Conservation (phyloP, 306 rosid genomes). For the Neltuma alba region DNA sequence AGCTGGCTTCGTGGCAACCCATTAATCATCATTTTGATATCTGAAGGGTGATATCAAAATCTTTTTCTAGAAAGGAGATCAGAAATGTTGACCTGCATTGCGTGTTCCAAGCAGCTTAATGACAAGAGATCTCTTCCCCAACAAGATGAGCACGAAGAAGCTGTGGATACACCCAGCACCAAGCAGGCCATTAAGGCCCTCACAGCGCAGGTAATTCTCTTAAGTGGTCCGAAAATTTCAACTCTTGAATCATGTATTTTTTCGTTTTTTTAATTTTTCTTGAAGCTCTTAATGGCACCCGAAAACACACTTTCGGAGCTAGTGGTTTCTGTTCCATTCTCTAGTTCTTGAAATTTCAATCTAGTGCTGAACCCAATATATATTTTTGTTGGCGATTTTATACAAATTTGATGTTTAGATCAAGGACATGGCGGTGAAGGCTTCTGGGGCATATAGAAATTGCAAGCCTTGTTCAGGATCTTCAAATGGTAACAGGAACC, state of each 20-base stretch:
- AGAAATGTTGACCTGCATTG: conserved; percentile 89
- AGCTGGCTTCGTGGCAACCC: conserved; percentile 18
- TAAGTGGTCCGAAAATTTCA: neutral
- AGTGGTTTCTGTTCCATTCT: neutral
- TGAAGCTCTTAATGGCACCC: neutral
- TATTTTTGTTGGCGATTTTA: neutral
- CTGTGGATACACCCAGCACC: conserved; percentile 72
- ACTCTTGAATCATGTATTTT: neutral
- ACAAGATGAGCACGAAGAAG: conserved; percentile 70
- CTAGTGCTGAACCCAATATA: neutral
- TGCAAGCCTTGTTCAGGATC: conserved; percentile 95
- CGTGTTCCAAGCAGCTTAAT: conserved; percentile 88
- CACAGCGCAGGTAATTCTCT: conserved; percentile 76
- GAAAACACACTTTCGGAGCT: neutral
- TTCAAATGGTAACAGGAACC: conserved; percentile 51
- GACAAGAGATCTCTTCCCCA: conserved; percentile 85
- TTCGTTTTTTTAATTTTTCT: neutral
- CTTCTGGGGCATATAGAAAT: conserved; percentile 90
- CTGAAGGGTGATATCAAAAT: conserved; percentile 32
- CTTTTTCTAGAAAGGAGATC: conserved; percentile 27
- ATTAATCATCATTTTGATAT: conserved; percentile 22
- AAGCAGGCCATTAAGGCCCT: conserved; percentile 90
- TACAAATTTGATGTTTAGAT: conserved; percentile 50
- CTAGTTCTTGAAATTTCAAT: neutral
- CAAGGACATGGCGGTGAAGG: conserved; percentile 97